These are phyloP conservation scores for Paraurostyla sp. DNA, from an alignment of 73 alveolate genomes.

Conservation along the genomic window DNA sequence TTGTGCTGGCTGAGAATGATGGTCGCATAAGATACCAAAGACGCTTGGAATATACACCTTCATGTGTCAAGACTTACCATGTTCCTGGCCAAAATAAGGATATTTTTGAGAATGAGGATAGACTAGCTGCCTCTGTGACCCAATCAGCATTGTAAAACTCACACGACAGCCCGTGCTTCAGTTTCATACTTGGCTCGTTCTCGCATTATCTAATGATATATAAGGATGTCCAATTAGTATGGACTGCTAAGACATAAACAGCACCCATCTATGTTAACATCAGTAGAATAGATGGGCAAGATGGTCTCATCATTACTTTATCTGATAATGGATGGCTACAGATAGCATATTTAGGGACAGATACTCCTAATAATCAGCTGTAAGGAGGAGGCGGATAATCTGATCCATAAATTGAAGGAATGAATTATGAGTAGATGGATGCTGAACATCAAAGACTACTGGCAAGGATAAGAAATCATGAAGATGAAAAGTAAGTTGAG, in stretches of 20 bases:
- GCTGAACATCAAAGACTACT: constrained; percentile 70
- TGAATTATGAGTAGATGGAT: constrained; percentile 74
- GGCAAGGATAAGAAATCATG: constrained; percentile 68
- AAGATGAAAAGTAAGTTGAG: constrained; percentile 66
- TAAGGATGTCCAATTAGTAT: constrained; percentile 73
- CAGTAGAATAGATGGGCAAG: constrained; percentile 31
- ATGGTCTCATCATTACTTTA: constrained; percentile 80
- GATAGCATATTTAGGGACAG: constrained; percentile 82
- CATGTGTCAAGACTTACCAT: constrained; percentile 68
- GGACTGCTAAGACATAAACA: constrained; percentile 76
- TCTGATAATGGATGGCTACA: constrained; percentile 84
- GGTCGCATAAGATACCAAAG: constrained; percentile 75
- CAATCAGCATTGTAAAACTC: constrained; percentile 56
- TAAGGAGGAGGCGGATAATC: neutral
- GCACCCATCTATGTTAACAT: constrained; percentile 69
- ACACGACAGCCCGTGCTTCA: constrained; percentile 74
- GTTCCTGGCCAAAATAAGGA: constrained; percentile 64
- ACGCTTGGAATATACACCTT: constrained; percentile 76
- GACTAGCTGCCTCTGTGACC: neutral
- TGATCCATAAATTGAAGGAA: constrained; percentile 36
- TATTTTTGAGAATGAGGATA: constrained; percentile 59
- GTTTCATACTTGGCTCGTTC: constrained; percentile 73
- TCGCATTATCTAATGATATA: constrained; percentile 73
- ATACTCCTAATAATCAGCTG: constrained; percentile 34
- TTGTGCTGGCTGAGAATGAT: constrained; percentile 63